A percentile compares a stretch with the other conserved stretches of the same genome.
phyloP scores from a whole-genome alignment of 352 stramenopile genomes.

The Pythium pyrilobum region DNA sequence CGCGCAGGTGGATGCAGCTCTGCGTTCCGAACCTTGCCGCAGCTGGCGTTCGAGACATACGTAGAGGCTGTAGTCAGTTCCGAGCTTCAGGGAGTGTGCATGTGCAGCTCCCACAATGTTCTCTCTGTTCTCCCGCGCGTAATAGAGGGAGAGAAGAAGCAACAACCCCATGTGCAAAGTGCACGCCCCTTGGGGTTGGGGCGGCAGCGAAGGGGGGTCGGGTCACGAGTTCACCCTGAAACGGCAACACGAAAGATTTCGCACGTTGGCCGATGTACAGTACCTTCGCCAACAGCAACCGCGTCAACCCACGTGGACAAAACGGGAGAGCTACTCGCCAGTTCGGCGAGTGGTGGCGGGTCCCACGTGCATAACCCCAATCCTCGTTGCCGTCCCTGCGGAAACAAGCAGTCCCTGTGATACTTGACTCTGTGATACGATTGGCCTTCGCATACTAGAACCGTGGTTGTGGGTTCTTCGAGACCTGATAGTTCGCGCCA shows the following conservation, averaged over 20 bases:
- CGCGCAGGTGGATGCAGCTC: neutral
- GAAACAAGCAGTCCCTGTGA: slow-evolving; percentile 1
- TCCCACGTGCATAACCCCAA: slow-evolving; percentile 2
- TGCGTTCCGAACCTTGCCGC: too few relatives aligned
- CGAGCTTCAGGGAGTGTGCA: too few relatives aligned
- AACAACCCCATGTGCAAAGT: neutral
- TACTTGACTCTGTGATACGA: slow-evolving; percentile 9
- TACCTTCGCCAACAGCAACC: slow-evolving; percentile 1
- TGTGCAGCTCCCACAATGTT: too few relatives aligned
- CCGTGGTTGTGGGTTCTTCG: neutral
- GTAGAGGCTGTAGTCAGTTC: too few relatives aligned
- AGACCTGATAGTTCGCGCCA: slow-evolving; percentile 23
- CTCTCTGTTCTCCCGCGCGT: neutral
- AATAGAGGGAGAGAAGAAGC: neutral
- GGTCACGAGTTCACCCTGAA: slow-evolving; percentile 1
- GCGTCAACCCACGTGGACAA: slow-evolving; percentile 1
- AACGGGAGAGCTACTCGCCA: slow-evolving; percentile 16
- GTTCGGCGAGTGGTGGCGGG: slow-evolving; percentile 3
- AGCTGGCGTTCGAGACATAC: too few relatives aligned
- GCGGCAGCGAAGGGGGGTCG: neutral
- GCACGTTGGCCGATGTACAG: too few relatives aligned
- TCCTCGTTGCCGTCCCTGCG: slow-evolving; percentile 1
- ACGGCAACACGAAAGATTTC: slow-evolving; percentile 19
- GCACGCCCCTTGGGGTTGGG: slow-evolving; percentile 1
- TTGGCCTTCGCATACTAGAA: slow-evolving; percentile 8